Conservation (phyloP, 768 basidiomycete genomes). For the Rhodocollybia butyracea region DNA sequence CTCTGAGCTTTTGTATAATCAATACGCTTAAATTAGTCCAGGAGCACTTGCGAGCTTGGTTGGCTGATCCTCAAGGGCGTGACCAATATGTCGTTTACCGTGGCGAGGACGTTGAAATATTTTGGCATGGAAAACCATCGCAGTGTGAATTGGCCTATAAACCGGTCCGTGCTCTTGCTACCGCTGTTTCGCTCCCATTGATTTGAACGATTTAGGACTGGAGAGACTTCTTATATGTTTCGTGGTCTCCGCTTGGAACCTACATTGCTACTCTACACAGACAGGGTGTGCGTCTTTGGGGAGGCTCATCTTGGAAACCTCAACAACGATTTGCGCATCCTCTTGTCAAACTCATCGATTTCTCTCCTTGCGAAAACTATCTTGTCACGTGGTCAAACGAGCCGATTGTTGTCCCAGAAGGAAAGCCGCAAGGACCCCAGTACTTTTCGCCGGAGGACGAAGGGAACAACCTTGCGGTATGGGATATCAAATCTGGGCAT, state of each 20-base stretch:
- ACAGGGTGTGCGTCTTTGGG: conserved; percentile 95
- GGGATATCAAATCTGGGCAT: conserved; percentile 93
- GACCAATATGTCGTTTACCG: conserved; percentile 96
- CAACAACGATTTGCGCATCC: conserved; percentile 94
- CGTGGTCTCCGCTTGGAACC: conserved; percentile 97
- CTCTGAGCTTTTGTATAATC: neutral
- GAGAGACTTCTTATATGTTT: conserved; percentile 91
- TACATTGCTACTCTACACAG: conserved; percentile 91
- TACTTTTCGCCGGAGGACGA: conserved; percentile 93
- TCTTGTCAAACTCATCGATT: conserved; percentile 92
- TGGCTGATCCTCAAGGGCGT: conserved; percentile 87
- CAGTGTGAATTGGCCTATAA: conserved; percentile 80
- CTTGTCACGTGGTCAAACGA: conserved; percentile 97
- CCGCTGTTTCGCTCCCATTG: conserved; percentile 9
- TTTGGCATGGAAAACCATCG: conserved; percentile 91
- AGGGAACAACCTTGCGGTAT: conserved; percentile 95
- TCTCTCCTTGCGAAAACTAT: conserved; percentile 95
- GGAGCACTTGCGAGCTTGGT: conserved; percentile 96
- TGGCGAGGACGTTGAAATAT: conserved; percentile 85
- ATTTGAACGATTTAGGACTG: conserved; percentile 58
- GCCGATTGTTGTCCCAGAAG: conserved; percentile 82
- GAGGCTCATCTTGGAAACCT: conserved; percentile 85
- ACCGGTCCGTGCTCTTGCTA: conserved; percentile 47
- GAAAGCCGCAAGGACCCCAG: conserved; percentile 75
- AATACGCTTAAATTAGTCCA: conserved; percentile 25